Base-by-base conservation (phyloP, 2,329 filamentous ascomycete genomes). In the Fusarium nelsonii region DNA sequence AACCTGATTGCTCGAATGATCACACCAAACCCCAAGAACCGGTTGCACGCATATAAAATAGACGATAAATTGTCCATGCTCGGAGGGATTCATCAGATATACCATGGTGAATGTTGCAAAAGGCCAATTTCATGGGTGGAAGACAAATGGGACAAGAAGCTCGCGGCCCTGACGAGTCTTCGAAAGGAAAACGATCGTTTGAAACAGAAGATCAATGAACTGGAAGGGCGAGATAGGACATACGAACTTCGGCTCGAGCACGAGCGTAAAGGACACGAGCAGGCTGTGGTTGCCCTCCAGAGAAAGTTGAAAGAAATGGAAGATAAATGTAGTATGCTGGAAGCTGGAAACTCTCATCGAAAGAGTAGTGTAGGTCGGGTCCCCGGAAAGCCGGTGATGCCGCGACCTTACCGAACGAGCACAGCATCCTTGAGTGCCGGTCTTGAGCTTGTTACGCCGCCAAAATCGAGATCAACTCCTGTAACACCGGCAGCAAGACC, bases 11-110 rank as follows among this genome's bases (percentile, higher is more conserved):
- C 74, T 16, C 73, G 70, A 30, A 81, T 83, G 81, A 65, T 81
- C 1, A 73, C 77, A 0, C 41, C 70, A 0, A 75, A 75, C 9
- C 78, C 81, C 0, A 72, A 72, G 9, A 68, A 65, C 16, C 78
- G 82, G 5, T 74, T 77, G 0, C 65, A 76, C 0, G 81, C 79
- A 6, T 75, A 78, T 28, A 76, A 80, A 43, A 76, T 81, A 16
- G 79, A 82, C 48, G 75, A 77, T 6, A 81, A 81, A 49, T 74
- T 85, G 5, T 80, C 79, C 2, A 81, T 80, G 67, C 76, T 85
- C 0, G 83, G 83, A 6, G 83, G 83, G 8, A 75, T 84, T 26
- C 80, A 83, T 39, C 83, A 85, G 54, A 78, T 83, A 7, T 84
- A 84, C 63, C 83, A 84, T 64, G 78, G 78, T 14, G 70, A 74